Evolutionary conservation across 1,284 basidiomycete genomes (phyloP).

Genomic region (Coniophora puteana): DNA sequence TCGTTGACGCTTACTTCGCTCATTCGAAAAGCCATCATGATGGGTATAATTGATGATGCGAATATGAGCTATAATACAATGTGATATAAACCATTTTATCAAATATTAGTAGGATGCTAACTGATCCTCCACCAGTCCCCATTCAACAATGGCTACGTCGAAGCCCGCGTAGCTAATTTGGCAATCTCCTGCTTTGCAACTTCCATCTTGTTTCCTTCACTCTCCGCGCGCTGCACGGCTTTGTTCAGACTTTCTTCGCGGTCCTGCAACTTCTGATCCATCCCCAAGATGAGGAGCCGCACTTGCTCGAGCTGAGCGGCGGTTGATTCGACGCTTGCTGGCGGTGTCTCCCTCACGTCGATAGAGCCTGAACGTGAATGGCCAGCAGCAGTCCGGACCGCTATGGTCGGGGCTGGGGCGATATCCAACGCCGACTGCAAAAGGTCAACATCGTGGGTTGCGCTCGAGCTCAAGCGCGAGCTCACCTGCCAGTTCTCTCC

Average conservation of each 20-base stretch:
- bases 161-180: no score
- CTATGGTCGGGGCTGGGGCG: conserved; percentile 29
- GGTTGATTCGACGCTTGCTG: conserved; percentile 23
- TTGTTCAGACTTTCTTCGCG: conserved; percentile 62
- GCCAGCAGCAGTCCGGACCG: conserved; percentile 21
- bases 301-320: conserved; percentile 67
- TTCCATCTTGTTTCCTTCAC: conserved; percentile 51
- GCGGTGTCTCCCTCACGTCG: conserved; percentile 14
- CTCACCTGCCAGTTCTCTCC: conserved; percentile 75
- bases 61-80: no score
- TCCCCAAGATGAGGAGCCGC: conserved; percentile 65
- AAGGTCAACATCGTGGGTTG: background rate
- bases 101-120: no score
- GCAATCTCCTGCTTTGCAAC: conserved; percentile 35
- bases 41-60: no score
- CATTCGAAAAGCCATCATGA: no score
- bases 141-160: no score
- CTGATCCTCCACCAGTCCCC: no score
- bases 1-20: no score
- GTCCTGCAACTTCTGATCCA: conserved; percentile 67
- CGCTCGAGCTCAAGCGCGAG: background rate
- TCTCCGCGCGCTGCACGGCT: conserved; percentile 58
- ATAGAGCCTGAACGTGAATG: no score
- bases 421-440: conserved; percentile 49
- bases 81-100: no score